Conservation (phyloP, 1,284 basidiomycete genomes). For the Phenoliferia sp. region DNA sequence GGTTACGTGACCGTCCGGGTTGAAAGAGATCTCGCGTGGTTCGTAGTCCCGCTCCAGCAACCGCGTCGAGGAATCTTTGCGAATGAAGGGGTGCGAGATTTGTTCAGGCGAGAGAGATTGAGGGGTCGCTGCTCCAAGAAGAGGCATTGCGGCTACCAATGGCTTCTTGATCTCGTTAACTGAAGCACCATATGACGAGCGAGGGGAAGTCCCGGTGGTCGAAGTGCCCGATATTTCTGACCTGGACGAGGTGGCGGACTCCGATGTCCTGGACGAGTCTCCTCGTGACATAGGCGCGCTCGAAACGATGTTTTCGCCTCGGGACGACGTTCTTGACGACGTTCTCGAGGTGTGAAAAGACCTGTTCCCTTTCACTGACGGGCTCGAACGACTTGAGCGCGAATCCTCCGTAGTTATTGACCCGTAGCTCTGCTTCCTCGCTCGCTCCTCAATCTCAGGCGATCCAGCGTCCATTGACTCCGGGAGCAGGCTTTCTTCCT, state of each 20-base stretch:
- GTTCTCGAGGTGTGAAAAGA: background rate
- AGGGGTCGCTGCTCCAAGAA: too few relatives aligned
- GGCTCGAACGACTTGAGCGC: background rate
- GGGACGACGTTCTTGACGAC: background rate
- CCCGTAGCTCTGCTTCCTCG: background rate
- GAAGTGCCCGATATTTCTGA: constrained; percentile 13
- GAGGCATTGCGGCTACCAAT: too few relatives aligned
- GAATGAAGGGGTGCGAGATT: background rate
- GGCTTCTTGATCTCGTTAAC: too few relatives aligned
- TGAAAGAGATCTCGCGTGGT: constrained; percentile 79
- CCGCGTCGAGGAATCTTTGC: constrained; percentile 34
- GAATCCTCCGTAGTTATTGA: background rate
- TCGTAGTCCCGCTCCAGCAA: constrained; percentile 60
- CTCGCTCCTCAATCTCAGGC: background rate
- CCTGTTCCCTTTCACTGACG: background rate
- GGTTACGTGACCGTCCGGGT: constrained; percentile 80
- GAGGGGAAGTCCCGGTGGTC: constrained; percentile 12
- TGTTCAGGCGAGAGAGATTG: background rate
- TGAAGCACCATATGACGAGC: constrained; percentile 5
- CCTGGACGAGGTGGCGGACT: constrained; percentile 11
- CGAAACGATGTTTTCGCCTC: background rate
- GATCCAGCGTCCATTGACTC: constrained; percentile 3
- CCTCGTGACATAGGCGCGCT: constrained; percentile 22
- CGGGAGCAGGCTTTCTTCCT: constrained; percentile 10
- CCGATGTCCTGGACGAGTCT: constrained; percentile 22